Base-by-base conservation (phyloP, 768 basidiomycete genomes). In the Dendrothele bispora region DNA sequence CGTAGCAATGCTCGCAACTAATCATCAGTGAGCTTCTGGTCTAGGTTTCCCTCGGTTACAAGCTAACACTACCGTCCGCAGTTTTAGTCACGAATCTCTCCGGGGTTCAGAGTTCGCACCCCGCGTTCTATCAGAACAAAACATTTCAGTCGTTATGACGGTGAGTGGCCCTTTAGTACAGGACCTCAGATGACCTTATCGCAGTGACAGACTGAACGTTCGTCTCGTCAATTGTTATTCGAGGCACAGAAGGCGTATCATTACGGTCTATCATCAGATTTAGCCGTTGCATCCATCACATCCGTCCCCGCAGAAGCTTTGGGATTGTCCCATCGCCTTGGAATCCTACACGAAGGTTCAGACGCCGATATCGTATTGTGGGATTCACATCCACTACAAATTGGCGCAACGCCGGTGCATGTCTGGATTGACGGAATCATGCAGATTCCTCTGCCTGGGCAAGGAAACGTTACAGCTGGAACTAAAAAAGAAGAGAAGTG, bases 351-450 rank as follows among this genome's bases (percentile, higher is more conserved):
- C 40, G 71, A 74, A 58, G 82, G 82, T n/a, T 61, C 70, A n/a
- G 78, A 79, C 50, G 78, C 78, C 39, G 85, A 91, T 58, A 60
- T 89, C n/a, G 86, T 90, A 6, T 62, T 91, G 29, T 86, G 84
- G 84, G 82, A 86, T 56, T 81, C 80, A 3, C 86, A 90, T 64
- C 91, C 91, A 1, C 72, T 92, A 24, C 73, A 74, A 24, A 67
- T 89, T 18, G 88, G 85, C 45, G 84, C 90, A 3, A 89, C 86
- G 0, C 91, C 90, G 0, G 60, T 70, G 11, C 82, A 84, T 48
- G 82, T 89, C 22, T 95, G 84, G 74, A 88, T 95, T 54, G 93
- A 97, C 62, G 92, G 92, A 2, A 82, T 91, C 48, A 61, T 81
- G 3, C 91, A 95, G 57, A 73, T 88, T 42, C 71, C 72, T 39